Conservation (phyloP, 495 filamentous ascomycete genomes). For the Penicillium subrubescens region DNA sequence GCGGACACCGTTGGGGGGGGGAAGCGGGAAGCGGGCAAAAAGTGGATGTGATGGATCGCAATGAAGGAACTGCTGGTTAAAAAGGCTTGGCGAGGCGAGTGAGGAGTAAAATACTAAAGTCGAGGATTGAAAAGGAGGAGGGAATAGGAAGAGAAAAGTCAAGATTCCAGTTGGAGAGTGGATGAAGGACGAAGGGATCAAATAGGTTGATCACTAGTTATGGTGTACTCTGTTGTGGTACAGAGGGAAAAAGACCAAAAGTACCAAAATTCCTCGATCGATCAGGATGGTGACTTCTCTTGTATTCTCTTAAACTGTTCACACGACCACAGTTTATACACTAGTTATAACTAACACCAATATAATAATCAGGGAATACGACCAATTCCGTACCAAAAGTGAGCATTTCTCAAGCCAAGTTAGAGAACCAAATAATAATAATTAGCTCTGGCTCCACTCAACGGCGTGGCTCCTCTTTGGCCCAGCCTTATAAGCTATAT, state of each 20-base stretch:
- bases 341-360: not conserved
- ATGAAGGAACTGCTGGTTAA: not conserved
- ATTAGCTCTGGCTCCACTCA: not conserved
- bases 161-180: not conserved
- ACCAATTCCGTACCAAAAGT: not conserved
- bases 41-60: slow-evolving; percentile 16
- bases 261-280: not conserved
- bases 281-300: not conserved
- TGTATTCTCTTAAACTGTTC: not conserved
- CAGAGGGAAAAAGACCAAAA: not conserved
- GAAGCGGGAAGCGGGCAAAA: not conserved
- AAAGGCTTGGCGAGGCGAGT: slow-evolving; percentile 1
- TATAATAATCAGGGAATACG: too few relatives aligned
- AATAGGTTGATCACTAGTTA: not conserved
- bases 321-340: not conserved
- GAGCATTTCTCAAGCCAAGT: not conserved
- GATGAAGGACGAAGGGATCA: not conserved
- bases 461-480: not conserved
- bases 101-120: too few relatives aligned
- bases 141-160: not conserved
- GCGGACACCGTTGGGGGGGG: not conserved
- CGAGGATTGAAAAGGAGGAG: not conserved
- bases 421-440: not conserved
- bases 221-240: too few relatives aligned
- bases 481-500: not conserved